phyloP scores from a whole-genome alignment of 179 eudicot genomes.

The Heliamphora pulchella region DNA sequence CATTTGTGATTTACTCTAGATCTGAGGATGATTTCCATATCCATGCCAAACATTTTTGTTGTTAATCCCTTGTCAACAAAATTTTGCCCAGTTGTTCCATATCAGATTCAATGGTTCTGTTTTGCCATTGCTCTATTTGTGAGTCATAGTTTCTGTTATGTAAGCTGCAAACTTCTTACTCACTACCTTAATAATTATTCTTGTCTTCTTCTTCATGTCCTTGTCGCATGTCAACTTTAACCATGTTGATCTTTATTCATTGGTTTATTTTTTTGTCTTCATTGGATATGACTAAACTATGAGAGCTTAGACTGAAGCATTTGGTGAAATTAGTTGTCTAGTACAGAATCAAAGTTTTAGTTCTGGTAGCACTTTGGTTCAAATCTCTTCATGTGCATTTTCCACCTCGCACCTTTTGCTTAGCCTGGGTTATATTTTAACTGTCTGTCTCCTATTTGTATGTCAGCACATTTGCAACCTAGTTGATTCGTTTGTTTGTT shows the following conservation, averaged over 20 bases:
- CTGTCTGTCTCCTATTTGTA: too few species aligned
- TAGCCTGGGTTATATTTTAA: not conserved
- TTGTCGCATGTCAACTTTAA: not conserved
- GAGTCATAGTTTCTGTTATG: not conserved
- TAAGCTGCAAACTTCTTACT: not conserved
- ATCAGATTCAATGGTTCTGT: not conserved
- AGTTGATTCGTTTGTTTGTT: too few species aligned
- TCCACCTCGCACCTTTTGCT: not conserved
- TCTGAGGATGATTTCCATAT: not conserved
- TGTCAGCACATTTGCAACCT: too few species aligned
- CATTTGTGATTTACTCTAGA: not conserved
- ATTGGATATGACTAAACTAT: not conserved
- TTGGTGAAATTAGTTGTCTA: not conserved
- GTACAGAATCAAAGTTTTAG: not conserved
- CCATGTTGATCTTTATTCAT: not conserved
- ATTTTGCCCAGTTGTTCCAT: not conserved
- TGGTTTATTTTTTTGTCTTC: not conserved
- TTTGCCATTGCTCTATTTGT: not conserved
- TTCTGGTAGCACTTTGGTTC: not conserved
- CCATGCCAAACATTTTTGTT: not conserved
- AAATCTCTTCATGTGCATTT: not conserved
- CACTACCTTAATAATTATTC: not conserved
- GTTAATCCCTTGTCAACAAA: not conserved
- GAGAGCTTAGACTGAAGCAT: not conserved
- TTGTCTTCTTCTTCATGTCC: not conserved